Base-by-base conservation (phyloP, 139 green algal genomes). In the Volvox reticuliferus region DNA sequence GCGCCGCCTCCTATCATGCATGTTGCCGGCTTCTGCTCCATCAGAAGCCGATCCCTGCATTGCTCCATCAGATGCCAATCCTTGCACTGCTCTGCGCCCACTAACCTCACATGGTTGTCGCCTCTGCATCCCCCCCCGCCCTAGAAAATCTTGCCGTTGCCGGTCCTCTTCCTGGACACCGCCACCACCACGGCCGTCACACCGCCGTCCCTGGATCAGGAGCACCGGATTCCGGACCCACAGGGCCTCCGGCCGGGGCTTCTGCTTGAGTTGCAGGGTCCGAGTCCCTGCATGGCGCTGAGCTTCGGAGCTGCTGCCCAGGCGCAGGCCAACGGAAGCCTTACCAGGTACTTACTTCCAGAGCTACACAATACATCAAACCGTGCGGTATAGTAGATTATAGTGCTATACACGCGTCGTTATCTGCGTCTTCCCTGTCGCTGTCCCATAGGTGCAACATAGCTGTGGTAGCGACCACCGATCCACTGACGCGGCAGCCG, bases 101-200 rank as follows among this genome's bases (percentile, higher is more conserved):
- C n/a, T n/a, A n/a, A n/a, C n/a, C n/a, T n/a, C n/a, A n/a, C n/a
- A n/a, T n/a, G n/a, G n/a, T n/a, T n/a, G n/a, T n/a, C n/a, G n/a
- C n/a, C n/a, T n/a, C n/a, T n/a, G n/a, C n/a, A n/a, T n/a, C n/a
- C 65, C 65, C 65, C 5, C 65, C 28, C 63, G 30, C 73, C 20
- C 0, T 71, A 90, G 73, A 36, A 20, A 22, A 71, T n/a, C 28
- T 50, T 90, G 73, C 86, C 86, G 21, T 16, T 85, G 55, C 86
- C 50, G 22, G 86, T 90, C 28, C 86, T 90, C 5, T 90, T 90
- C 28, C 28, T 73, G n/a, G 86, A 85, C 73, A n/a, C 44, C 36
- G 26, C 14, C 20, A 73, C 65, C 65, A 73, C 65, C 12, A 73
- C 65, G 2, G 6, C 65, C 2, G 65, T 12, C 21, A 28, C 65